These are phyloP conservation scores for Letharia columbiana DNA, from an alignment of 495 filamentous ascomycete genomes.

Conservation along the genomic window DNA sequence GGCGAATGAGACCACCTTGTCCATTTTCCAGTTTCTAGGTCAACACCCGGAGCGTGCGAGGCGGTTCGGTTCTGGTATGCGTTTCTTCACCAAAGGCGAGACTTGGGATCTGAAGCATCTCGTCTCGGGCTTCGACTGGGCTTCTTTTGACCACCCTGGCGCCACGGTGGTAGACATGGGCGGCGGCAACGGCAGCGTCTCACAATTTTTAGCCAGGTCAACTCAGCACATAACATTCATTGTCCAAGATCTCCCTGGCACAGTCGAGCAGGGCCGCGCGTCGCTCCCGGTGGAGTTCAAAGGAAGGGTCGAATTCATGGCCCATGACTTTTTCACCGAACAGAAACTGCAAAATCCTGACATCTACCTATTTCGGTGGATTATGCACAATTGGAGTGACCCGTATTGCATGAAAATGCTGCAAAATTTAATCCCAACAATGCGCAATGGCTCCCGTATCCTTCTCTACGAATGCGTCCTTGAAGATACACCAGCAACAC, in stretches of 20 bases:
- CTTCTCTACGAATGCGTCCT: slow-evolving; percentile 42
- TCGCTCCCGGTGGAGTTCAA: slow-evolving; percentile 33
- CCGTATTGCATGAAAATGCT: slow-evolving; percentile 38
- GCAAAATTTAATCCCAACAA: slow-evolving; percentile 42
- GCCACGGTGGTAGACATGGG: slow-evolving; percentile 33
- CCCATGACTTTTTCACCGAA: slow-evolving; percentile 46
- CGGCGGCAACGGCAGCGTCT: slow-evolving; percentile 29
- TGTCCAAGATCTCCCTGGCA: slow-evolving; percentile 47
- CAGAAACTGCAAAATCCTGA: slow-evolving; percentile 39
- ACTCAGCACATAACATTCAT: slow-evolving; percentile 33
- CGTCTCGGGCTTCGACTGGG: slow-evolving; percentile 38
- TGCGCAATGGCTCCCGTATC: slow-evolving; percentile 42
- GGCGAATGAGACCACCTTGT: slow-evolving; percentile 40
- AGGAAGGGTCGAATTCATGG: slow-evolving; percentile 35
- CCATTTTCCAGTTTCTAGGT: slow-evolving; percentile 32
- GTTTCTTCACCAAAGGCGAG: slow-evolving; percentile 38
- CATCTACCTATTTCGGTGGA: slow-evolving; percentile 42
- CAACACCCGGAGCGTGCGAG: slow-evolving; percentile 37
- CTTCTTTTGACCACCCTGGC: slow-evolving; percentile 30
- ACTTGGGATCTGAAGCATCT: slow-evolving; percentile 42
- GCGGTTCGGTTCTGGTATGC: slow-evolving; percentile 49
- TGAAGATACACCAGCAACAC: slow-evolving; percentile 22
- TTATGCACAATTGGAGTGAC: slow-evolving; percentile 38
- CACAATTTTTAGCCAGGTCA: slow-evolving; percentile 25
- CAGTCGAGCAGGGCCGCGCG: slow-evolving; percentile 35